These are phyloP conservation scores for Daedalea quercina DNA, from an alignment of 768 basidiomycete genomes.

Conservation along the genomic window DNA sequence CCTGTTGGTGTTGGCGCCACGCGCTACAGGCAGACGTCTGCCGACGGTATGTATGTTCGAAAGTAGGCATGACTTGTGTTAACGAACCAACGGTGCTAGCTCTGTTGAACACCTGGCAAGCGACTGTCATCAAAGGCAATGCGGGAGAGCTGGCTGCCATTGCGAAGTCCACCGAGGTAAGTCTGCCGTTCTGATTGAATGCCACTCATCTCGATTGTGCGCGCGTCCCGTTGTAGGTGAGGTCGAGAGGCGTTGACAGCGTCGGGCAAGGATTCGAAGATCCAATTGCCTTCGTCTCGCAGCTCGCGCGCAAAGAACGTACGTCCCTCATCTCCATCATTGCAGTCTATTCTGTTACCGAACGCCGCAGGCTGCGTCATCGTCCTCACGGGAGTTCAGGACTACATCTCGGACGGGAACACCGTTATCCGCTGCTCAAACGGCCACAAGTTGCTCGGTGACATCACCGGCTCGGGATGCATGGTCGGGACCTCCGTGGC, in stretches of 20 bases:
- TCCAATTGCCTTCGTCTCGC: slow-evolving; percentile 61
- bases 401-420: slow-evolving; percentile 81
- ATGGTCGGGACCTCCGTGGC: slow-evolving; percentile 74
- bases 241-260: slow-evolving; percentile 82
- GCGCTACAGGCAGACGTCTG: slow-evolving; percentile 53
- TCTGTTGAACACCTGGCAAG: slow-evolving; percentile 72
- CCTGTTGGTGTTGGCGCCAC: slow-evolving; percentile 92
- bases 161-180: slow-evolving; percentile 69
- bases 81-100: slow-evolving; percentile 29
- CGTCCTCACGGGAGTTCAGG: slow-evolving; percentile 71
- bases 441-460: slow-evolving; percentile 64
- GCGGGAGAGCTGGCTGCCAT: slow-evolving; percentile 82
- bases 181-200: slow-evolving; percentile 2
- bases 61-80: neutral
- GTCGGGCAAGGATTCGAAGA: slow-evolving; percentile 71
- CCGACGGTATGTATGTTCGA: slow-evolving; percentile 37
- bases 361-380: slow-evolving; percentile 60
- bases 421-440: slow-evolving; percentile 66
- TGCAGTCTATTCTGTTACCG: neutral
- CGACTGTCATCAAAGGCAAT: slow-evolving; percentile 92
- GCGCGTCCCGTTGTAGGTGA: slow-evolving; percentile 37
- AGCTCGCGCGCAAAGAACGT: slow-evolving; percentile 73
- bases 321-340: slow-evolving; percentile 20
- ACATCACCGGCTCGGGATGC: slow-evolving; percentile 90
- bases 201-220: neutral